Evolutionary conservation across 2,329 filamentous ascomycete genomes (phyloP), one percentile per base, ranked within the genome.

Genomic region (Clonostachys sp.): DNA sequence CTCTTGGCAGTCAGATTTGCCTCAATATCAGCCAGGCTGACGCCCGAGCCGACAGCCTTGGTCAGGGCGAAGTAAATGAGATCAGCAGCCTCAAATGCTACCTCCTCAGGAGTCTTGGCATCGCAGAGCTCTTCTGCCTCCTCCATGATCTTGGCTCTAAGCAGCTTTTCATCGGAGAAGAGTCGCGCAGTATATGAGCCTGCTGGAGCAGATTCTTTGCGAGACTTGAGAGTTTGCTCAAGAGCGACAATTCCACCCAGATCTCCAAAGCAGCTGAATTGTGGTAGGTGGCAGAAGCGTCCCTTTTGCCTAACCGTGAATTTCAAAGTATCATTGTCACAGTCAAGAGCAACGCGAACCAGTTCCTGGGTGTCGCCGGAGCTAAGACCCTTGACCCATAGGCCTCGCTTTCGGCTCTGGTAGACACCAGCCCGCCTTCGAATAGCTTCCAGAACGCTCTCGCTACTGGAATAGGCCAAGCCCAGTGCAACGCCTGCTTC

Each of bases 81-180:
- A 62, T 99, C 94, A 1, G 94, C 94, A 9, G 94, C 91, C 67
- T 99, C 94, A 53, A 95, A 95, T 3, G 94, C 90, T 52, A 96
- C 81, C 13, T 97, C 88, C 52, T 91, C 78, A 51, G 88, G 87
- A 0, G 83, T 85, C 55, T 83, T 84, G 14, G 94, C 92, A 53
- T 94, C 84, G 61, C 92, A 96, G 40, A 99, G 78, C 71, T 99
- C 94, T 61, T 95, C 89, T 0, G 94, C 94, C 66, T 99, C 94
- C 67, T 99, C 94, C 84, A 97, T 95, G 48, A 99, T 96, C 77
- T 99, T 99, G 4, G 94, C 94, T 41, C 89, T 80, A 46, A 96
- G 71, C 47, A 99, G 78, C 65, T 95, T 91, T 57, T 89, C 82
- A 53, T 99, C 94, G 16, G 86, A 91, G 74, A 97, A 99, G 2